Evolutionary conservation across 805 yeast genomes (phyloP), one percentile per base, ranked within the genome.

Genomic region (Blastobotrys americana): DNA sequence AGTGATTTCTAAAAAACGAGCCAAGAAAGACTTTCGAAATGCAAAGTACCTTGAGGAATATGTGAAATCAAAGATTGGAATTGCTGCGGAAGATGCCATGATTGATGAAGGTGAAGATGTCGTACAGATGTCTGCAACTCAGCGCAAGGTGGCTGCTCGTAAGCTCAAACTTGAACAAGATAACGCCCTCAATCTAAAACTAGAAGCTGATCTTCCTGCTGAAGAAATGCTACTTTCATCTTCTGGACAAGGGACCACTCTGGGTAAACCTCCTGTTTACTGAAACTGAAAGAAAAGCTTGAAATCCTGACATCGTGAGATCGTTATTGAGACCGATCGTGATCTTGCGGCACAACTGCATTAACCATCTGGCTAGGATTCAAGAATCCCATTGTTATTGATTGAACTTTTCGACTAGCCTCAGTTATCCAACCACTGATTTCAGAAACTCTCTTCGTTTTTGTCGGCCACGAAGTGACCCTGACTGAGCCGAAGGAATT

Each of bases 21-120:
- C 83, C 37, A 74, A 80, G 66, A 87, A 87, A 66, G 72, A 84
- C 53, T 84, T 78, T 58, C 77, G 96, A 72, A 87, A 87, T 60
- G 71, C 77, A 60, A 80, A 78, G 59, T 85, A 86, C 63, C 72
- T 77, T 31, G 78, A 72, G 47, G 74, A 75, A 50, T 76, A 88
- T 69, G 63, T 63, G 19, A 55, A 58, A 10, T 51, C 51, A 19
- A 41, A 31, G 3, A 36, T 44, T n/a, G 42, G 39, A 20, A 39
- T 70, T 44, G 64, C 65, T 37, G 82, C 73, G 44, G 69, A 61
- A 19, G 61, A 55, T 17, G 59, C 44, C 13, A 44, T 60, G 38
- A 78, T 77, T 78, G 56, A 56, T 43, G 53, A 55, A 37, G 52
- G 48, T 23, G 52, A 51, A 37, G n/a, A n/a, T n/a, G n/a, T n/a